Base-by-base conservation (phyloP, 805 yeast species). In the Lipomyces sp. region DNA sequence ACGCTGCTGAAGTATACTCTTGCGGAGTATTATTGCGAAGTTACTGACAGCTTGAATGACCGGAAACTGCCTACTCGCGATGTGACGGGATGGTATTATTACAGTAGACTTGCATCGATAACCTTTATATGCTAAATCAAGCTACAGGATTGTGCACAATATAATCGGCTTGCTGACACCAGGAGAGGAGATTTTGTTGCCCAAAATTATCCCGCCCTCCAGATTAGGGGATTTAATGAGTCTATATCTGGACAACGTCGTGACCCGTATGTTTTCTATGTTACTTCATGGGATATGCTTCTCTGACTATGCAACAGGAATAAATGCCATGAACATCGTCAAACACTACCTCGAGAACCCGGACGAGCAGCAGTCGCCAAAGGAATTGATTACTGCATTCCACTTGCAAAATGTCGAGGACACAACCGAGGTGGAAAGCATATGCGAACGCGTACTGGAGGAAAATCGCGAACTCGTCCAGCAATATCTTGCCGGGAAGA, bases 61-160 rank as follows among this genome's bases (percentile, higher is more conserved):
- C 48, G 58, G 11, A 38, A n/a, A n/a, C n/a, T n/a, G n/a, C n/a
- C n/a, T n/a, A n/a, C n/a, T n/a, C n/a, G n/a, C n/a, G n/a, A n/a
- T n/a, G n/a, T n/a, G n/a, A n/a, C n/a, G n/a, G n/a, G n/a, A n/a
- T n/a, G n/a, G n/a, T n/a, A n/a, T n/a, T n/a, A n/a, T n/a, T n/a
- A n/a, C n/a, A n/a, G n/a, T n/a, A n/a, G n/a, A n/a, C n/a, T n/a
- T n/a, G n/a, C n/a, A n/a, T n/a, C n/a, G n/a, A n/a, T n/a, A n/a
- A n/a, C n/a, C n/a, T n/a, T n/a, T n/a, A n/a, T n/a, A n/a, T n/a
- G n/a, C n/a, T n/a, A n/a, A n/a, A n/a, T n/a, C n/a, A n/a, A n/a
- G n/a, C n/a, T n/a, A 6, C 29, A 91, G 96, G 95, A 66, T 88
- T 7, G 79, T 87, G 6, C 90, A 91, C 68, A 90, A 87, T 57